phyloP scores from a whole-genome alignment of 2,329 filamentous ascomycete species.

The Ascochyta fabae region DNA sequence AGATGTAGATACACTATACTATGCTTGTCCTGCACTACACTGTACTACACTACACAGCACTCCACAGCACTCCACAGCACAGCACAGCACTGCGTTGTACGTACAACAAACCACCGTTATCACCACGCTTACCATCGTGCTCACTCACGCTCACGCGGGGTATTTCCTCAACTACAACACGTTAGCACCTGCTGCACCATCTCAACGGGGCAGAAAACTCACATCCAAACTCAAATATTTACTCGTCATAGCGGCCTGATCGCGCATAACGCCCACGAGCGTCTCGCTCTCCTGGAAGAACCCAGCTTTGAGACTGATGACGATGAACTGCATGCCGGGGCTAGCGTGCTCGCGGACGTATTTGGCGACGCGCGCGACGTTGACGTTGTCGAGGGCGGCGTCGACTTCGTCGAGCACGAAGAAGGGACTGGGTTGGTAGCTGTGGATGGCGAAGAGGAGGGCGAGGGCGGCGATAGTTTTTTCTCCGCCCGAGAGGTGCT shows the following conservation, averaged over 20 bases:
- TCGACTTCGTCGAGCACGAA: constrained; percentile 99
- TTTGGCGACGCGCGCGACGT: constrained; percentile 93
- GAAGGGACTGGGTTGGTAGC: constrained; percentile 93
- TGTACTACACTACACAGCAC: too few species aligned
- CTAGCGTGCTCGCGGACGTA: constrained; percentile 94
- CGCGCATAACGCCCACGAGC: constrained; percentile 91
- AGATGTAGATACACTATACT: too few species aligned
- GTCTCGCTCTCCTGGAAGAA: constrained; percentile 97
- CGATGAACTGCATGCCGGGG: constrained; percentile 98
- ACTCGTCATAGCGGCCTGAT: constrained; percentile 91
- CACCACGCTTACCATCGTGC: too few species aligned
- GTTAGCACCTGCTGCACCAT: too few species aligned
- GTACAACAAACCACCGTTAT: too few species aligned
- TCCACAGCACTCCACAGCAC: too few species aligned
- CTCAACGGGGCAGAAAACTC: constrained; percentile 54
- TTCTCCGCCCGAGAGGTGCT: constrained; percentile 94
- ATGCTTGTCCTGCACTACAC: too few species aligned
- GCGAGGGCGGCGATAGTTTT: constrained; percentile 98
- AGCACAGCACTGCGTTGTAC: too few species aligned
- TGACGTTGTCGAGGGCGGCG: constrained; percentile 96
- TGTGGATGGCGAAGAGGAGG: constrained; percentile 95
- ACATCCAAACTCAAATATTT: constrained; percentile 94
- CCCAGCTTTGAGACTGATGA: constrained; percentile 94
- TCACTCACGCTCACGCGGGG: too few species aligned
- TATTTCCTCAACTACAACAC: too few species aligned